These are phyloP conservation scores for Xylaria intraflava DNA, from an alignment of 495 filamentous ascomycete genomes.

Conservation along the genomic window DNA sequence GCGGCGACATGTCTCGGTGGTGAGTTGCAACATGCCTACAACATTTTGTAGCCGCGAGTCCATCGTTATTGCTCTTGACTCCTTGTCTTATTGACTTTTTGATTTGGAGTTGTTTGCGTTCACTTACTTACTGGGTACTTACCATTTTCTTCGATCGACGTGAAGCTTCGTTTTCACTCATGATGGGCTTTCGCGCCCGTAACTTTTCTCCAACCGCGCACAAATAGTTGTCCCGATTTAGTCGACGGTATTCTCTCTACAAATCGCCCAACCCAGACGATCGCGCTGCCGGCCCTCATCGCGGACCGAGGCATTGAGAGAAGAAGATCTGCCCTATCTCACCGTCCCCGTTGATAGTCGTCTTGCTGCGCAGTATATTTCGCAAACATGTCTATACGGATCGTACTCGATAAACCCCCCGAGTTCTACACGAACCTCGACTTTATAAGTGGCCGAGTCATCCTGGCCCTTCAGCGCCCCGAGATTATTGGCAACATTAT, in stretches of 20 bases:
- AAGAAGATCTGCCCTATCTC: neutral
- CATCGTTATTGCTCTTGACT: neutral
- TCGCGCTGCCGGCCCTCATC: neutral
- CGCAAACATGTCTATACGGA: conserved; percentile 64
- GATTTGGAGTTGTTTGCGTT: too few relatives aligned
- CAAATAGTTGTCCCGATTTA: neutral
- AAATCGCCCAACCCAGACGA: too few relatives aligned
- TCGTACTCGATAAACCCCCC: conserved; percentile 67
- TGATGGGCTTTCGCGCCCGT: too few relatives aligned
- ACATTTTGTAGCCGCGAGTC: neutral
- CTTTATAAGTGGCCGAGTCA: conserved; percentile 57
- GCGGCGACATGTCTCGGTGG: too few relatives aligned
- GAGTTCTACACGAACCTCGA: conserved; percentile 87
- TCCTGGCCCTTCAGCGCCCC: conserved; percentile 56
- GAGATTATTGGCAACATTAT: conserved; percentile 69
- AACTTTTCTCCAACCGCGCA: too few relatives aligned
- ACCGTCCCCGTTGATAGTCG: neutral
- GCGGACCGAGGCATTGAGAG: neutral
- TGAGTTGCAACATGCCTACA: too few relatives aligned
- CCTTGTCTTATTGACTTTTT: too few relatives aligned
- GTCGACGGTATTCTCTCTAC: neutral
- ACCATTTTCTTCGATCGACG: too few relatives aligned
- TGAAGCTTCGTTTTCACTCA: too few relatives aligned
- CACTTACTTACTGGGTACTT: too few relatives aligned
- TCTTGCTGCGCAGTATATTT: neutral